These are phyloP conservation scores for Helichrysum umbraculigerum DNA, from an alignment of 129 eudicot species.

Conservation along the genomic window DNA sequence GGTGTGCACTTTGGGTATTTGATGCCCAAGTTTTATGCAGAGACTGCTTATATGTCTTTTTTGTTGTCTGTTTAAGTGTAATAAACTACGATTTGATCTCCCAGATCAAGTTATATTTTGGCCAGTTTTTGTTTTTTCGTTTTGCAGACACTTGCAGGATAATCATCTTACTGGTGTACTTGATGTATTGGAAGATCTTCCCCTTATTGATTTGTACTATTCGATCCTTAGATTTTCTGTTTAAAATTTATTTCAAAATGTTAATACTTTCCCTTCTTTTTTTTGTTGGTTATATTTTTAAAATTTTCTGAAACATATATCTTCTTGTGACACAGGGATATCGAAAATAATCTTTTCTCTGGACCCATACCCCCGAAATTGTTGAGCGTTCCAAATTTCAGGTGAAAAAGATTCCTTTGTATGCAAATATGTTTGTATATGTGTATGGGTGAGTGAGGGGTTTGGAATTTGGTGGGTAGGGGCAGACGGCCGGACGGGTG, in stretches of 20 bases:
- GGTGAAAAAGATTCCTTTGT: conserved; percentile 38
- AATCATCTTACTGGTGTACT: conserved; percentile 65
- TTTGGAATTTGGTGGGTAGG: no score
- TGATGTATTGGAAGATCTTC: conserved; percentile 65
- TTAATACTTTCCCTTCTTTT: not conserved
- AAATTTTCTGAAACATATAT: conserved; percentile 9
- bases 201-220: conserved; percentile 64
- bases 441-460: no score
- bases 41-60: no score
- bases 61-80: not conserved
- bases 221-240: conserved; percentile 13
- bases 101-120: no score
- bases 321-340: conserved; percentile 48
- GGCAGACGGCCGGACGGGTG: no score
- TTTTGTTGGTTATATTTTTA: not conserved
- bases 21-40: no score
- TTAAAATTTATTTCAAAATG: not conserved
- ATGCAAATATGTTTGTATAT: not conserved
- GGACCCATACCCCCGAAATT: conserved; percentile 76
- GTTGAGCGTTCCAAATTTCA: conserved; percentile 65
- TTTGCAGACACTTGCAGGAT: conserved; percentile 68
- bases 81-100: no score
- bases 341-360: conserved; percentile 77
- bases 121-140: not conserved
- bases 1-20: not conserved